Evolutionary conservation across 2,329 filamentous ascomycete species (phyloP).

Genomic region (Clarireedia paspali): DNA sequence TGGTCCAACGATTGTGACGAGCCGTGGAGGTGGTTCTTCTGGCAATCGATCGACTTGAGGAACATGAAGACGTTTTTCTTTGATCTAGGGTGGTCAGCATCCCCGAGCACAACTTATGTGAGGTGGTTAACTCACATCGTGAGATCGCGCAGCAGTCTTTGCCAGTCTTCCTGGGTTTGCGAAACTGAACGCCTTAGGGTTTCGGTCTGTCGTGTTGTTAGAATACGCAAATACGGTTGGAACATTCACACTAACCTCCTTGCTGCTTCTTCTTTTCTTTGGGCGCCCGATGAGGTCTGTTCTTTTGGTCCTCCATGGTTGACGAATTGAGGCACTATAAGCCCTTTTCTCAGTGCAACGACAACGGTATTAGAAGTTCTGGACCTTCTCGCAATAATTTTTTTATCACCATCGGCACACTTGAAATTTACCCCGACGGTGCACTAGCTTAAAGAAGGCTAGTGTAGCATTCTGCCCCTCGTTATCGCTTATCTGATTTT

Average conservation of each 20-base stretch:
- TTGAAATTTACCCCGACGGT: neutral
- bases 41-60: constrained; percentile 92
- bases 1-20: constrained; percentile 91
- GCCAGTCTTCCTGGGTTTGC: constrained; percentile 31
- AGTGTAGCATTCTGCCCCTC: neutral
- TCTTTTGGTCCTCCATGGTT: constrained; percentile 72
- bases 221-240: neutral
- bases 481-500: neutral
- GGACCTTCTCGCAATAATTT: neutral
- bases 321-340: neutral
- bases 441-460: neutral
- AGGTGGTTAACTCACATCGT: constrained; percentile 38
- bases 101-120: neutral
- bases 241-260: constrained; percentile 40
- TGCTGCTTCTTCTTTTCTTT: constrained; percentile 83
- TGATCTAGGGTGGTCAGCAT: constrained; percentile 49
- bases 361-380: constrained; percentile 1
- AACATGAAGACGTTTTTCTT: constrained; percentile 93
- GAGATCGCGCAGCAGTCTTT: constrained; percentile 40
- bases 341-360: neutral
- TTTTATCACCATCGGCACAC: neutral
- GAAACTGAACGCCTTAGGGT: constrained; percentile 32
- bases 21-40: constrained; percentile 86
- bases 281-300: constrained; percentile 75
- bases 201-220: constrained; percentile 23